Conservation (phyloP, 1,284 basidiomycete genomes). For the Rhodotorula sp. region DNA sequence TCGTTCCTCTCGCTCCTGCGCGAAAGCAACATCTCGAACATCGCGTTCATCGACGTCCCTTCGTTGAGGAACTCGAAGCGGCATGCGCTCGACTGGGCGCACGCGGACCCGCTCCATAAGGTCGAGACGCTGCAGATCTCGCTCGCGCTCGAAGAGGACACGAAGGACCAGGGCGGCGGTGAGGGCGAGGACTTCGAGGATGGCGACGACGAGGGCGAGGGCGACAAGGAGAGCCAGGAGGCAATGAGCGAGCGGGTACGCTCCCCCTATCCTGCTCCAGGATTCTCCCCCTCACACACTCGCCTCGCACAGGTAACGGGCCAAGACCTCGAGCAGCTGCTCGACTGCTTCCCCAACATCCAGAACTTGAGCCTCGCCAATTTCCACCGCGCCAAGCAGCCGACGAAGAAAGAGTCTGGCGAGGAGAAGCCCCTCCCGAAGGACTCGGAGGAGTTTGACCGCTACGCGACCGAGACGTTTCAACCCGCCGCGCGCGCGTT, state of each 20-base stretch:
- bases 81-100: slow-evolving; percentile 13
- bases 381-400: slow-evolving; percentile 17
- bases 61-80: slow-evolving; percentile 21
- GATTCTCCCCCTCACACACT: not conserved
- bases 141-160: slow-evolving; percentile 20
- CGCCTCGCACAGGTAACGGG: slow-evolving; percentile 7
- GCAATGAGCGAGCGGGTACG: slow-evolving; percentile 20
- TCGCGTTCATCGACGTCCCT: slow-evolving; percentile 30
- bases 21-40: not conserved
- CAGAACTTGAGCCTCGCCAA: slow-evolving; percentile 19
- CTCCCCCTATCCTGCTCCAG: not conserved
- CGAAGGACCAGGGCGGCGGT: slow-evolving; percentile 4
- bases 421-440: not conserved
- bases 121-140: slow-evolving; percentile 21
- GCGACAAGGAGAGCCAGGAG: not conserved
- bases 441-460: not conserved
- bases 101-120: not conserved
- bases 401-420: not conserved
- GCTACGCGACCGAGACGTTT: slow-evolving; percentile 16
- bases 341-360: slow-evolving; percentile 23
- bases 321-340: slow-evolving; percentile 16
- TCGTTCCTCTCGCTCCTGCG: slow-evolving; percentile 10
- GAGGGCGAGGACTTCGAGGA: not conserved
- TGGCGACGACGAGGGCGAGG: not conserved
- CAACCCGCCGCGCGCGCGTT: slow-evolving; percentile 28